Conservation (phyloP, 1,139 yeast species). For the Candida sojae region DNA sequence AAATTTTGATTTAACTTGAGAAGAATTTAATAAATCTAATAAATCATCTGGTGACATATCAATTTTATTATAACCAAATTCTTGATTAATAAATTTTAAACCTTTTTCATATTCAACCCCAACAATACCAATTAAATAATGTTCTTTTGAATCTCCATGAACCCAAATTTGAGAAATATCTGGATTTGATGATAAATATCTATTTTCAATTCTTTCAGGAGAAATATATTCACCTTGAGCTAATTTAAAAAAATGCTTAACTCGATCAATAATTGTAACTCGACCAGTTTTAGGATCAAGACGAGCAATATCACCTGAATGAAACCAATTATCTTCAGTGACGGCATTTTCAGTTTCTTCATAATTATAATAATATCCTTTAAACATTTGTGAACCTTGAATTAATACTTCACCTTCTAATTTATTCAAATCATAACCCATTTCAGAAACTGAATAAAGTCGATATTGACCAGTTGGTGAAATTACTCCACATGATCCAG, state of each 20-base stretch:
- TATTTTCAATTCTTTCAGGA: slow-evolving; percentile 38
- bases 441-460: slow-evolving; percentile 26
- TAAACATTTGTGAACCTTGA: slow-evolving; percentile 34
- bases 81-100: slow-evolving; percentile 19
- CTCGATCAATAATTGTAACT: slow-evolving; percentile 35
- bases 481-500: slow-evolving; percentile 39
- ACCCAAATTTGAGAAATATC: slow-evolving; percentile 30
- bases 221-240: slow-evolving; percentile 41
- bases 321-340: slow-evolving; percentile 34
- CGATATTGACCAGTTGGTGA: slow-evolving; percentile 28
- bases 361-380: slow-evolving; percentile 29
- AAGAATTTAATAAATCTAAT: slow-evolving; percentile 25
- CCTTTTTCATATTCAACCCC: slow-evolving; percentile 44
- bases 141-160: slow-evolving; percentile 59
- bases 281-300: slow-evolving; percentile 27
- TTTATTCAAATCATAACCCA: slow-evolving; percentile 27
- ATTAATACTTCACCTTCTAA: slow-evolving; percentile 32
- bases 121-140: slow-evolving; percentile 58
- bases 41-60: slow-evolving; percentile 20
- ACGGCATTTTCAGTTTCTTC: slow-evolving; percentile 24
- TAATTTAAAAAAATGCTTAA: slow-evolving; percentile 42
- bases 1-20: slow-evolving; percentile 24
- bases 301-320: slow-evolving; percentile 39
- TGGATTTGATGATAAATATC: slow-evolving; percentile 31
- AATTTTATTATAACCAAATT: slow-evolving; percentile 17